Percentiles rank a stretch among this genome's conserved stretches.
phyloP scores from a whole-genome alignment of 202 grass and related monocot genomes.

The Saccharum hybrid region DNA sequence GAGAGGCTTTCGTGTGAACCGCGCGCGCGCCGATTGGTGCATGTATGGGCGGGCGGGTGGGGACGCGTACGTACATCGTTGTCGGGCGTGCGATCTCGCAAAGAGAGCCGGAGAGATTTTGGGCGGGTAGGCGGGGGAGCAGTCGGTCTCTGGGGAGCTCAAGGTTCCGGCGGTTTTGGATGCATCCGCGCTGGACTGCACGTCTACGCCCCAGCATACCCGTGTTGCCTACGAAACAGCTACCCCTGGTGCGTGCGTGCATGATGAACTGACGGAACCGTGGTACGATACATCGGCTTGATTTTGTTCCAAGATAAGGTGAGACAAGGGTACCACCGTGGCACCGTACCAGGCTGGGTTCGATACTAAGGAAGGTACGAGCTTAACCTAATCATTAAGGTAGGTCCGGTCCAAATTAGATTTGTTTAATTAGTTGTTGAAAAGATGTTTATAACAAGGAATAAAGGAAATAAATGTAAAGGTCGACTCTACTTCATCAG shows the following conservation, averaged over 20 bases:
- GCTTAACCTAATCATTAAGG: neutral
- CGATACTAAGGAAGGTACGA: neutral
- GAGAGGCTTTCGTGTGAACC: neutral
- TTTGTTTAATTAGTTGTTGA: no score
- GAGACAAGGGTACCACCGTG: no score
- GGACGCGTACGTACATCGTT: neutral
- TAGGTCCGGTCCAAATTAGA: no score
- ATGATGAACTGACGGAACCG: no score
- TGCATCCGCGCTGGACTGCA: conserved; percentile 22
- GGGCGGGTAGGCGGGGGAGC: conserved; percentile 32
- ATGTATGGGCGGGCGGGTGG: no score
- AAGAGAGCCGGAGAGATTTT: neutral
- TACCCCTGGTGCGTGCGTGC: neutral
- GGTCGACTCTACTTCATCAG: no score
- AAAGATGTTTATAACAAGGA: no score
- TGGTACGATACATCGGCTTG: neutral
- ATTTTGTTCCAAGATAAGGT: neutral
- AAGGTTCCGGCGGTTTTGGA: conserved; percentile 3
- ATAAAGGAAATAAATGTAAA: no score
- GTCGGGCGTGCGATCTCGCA: neutral
- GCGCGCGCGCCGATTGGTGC: no score
- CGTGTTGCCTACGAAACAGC: neutral
- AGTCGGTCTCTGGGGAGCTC: conserved; percentile 21
- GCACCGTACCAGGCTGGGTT: neutral
- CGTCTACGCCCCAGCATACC: neutral